phyloP scores from a whole-genome alignment of 108 stramenopile species.

The Pseudonitzschia delicatissima region DNA sequence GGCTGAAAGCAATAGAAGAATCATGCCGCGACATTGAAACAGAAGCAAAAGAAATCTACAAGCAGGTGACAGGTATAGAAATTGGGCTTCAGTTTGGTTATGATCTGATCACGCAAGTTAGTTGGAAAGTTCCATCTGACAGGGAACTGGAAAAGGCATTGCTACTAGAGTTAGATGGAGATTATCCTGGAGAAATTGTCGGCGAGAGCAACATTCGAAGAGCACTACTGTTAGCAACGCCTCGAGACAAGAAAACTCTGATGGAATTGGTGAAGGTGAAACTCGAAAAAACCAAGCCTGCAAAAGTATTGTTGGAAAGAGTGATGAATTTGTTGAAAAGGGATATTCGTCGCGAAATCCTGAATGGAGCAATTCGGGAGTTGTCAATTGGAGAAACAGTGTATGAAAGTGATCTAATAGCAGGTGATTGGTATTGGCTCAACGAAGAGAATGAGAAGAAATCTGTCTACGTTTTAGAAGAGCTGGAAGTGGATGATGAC shows the following conservation, averaged over 20 bases:
- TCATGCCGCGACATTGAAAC: slow-evolving; percentile 23
- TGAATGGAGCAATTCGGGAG: slow-evolving; percentile 32
- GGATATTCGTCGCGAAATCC: slow-evolving; percentile 29
- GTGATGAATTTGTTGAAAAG: slow-evolving; percentile 29
- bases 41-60: slow-evolving; percentile 26
- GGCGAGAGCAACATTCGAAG: slow-evolving; percentile 18
- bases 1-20: slow-evolving; percentile 34
- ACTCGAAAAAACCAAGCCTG: slow-evolving; percentile 17
- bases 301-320: slow-evolving; percentile 26
- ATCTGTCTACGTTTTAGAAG: slow-evolving; percentile 28
- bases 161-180: slow-evolving; percentile 23
- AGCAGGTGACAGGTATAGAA: slow-evolving; percentile 28
- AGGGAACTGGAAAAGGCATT: slow-evolving; percentile 25
- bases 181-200: slow-evolving; percentile 17
- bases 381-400: slow-evolving; percentile 32
- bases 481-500: slow-evolving; percentile 10
- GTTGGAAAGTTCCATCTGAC: slow-evolving; percentile 34
- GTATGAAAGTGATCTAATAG: background rate
- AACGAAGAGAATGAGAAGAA: slow-evolving; percentile 19
- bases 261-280: slow-evolving; percentile 17
- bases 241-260: slow-evolving; percentile 40
- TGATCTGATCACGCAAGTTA: slow-evolving; percentile 39
- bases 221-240: slow-evolving; percentile 26
- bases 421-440: slow-evolving; percentile 41
- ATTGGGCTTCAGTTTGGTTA: slow-evolving; percentile 35